These are phyloP conservation scores for Cyclotella cryptica DNA, from an alignment of 108 stramenopile species.

Conservation along the genomic window DNA sequence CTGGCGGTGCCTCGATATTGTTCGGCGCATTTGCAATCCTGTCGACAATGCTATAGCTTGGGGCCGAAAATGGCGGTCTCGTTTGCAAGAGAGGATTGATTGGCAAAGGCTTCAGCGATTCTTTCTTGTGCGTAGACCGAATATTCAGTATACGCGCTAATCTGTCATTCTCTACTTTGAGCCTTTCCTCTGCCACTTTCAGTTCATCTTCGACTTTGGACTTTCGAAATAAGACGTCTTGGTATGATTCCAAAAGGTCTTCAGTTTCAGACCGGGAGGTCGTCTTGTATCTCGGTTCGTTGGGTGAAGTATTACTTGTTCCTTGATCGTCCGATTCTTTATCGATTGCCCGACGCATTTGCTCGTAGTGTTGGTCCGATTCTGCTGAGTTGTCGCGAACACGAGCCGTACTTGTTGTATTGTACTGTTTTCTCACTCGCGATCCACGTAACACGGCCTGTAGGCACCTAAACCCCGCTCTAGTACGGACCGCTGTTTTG, in stretches of 20 bases:
- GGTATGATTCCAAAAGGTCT: conserved; percentile 9
- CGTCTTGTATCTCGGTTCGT: background rate
- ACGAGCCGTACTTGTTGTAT: no score
- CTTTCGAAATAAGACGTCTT: conserved; percentile 24
- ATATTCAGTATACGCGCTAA: conserved; percentile 30
- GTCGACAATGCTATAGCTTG: background rate
- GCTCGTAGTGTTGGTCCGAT: background rate
- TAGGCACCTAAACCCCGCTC: conserved; percentile 5
- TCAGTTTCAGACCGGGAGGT: background rate
- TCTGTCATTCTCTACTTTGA: conserved; percentile 28
- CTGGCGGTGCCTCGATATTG: background rate
- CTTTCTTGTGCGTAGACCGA: conserved; percentile 5
- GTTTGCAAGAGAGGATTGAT: background rate
- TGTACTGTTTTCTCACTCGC: conserved; percentile 16
- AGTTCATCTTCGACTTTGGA: conserved; percentile 26
- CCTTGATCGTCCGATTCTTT: background rate
- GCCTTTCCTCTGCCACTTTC: conserved; percentile 25
- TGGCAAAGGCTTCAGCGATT: background rate
- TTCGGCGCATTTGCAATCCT: background rate
- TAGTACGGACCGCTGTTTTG: conserved; percentile 32
- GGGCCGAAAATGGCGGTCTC: conserved; percentile 22
- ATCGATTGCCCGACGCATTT: background rate
- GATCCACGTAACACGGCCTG: conserved; percentile 35
- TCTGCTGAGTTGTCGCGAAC: background rate
- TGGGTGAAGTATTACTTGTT: background rate